Evolutionary conservation across 2,329 filamentous ascomycete species (phyloP).

Genomic region (Catunica adiposa): DNA sequence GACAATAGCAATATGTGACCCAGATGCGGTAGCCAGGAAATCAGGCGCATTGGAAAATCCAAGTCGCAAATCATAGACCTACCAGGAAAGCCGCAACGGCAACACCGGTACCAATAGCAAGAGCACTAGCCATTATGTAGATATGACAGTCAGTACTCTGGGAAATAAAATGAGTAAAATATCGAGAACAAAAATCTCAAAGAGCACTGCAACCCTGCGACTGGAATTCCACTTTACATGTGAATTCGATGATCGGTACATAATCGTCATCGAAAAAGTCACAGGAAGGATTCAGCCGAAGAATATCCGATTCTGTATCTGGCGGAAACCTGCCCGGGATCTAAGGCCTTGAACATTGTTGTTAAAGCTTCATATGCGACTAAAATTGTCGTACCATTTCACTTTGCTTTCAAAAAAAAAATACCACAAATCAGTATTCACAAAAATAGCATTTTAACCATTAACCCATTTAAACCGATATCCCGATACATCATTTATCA

Average conservation of each 20-base stretch:
- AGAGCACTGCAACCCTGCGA: not conserved
- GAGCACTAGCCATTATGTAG: constrained; percentile 25
- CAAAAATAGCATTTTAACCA: not conserved
- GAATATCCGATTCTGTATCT: not conserved
- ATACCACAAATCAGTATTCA: too few species aligned
- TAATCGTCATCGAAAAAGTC: constrained; percentile 13
- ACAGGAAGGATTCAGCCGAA: constrained; percentile 4
- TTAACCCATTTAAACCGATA: not conserved
- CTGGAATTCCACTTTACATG: not conserved
- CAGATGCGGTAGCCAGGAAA: too few species aligned
- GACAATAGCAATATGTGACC: too few species aligned
- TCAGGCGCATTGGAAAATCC: not conserved
- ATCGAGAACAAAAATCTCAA: not conserved
- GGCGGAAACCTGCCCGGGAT: not conserved
- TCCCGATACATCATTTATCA: not conserved
- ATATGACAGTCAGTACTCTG: too few species aligned
- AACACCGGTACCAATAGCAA: constrained; percentile 31
- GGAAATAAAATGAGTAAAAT: not conserved
- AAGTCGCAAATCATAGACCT: constrained; percentile 17
- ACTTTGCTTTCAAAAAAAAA: too few species aligned
- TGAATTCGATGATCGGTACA: not conserved
- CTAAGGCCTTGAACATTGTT: too few species aligned
- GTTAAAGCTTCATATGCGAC: too few species aligned
- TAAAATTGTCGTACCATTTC: too few species aligned
- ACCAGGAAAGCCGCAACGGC: constrained; percentile 37